phyloP scores from a whole-genome alignment of 768 basidiomycete genomes.

The Russula virescens region DNA sequence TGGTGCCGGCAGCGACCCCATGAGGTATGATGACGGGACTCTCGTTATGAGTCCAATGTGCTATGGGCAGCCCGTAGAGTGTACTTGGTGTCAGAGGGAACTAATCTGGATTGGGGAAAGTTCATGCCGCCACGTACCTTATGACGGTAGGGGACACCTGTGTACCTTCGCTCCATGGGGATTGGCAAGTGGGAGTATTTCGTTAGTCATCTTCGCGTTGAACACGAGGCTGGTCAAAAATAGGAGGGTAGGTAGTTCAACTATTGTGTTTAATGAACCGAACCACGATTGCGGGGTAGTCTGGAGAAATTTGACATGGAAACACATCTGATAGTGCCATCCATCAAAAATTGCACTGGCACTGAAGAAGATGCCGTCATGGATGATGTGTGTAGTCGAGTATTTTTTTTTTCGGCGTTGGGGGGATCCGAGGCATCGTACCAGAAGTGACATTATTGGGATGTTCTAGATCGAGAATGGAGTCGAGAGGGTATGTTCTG shows the following conservation, averaged over 20 bases:
- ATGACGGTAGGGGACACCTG: neutral
- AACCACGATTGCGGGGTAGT: constrained; percentile 3
- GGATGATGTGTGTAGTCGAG: neutral
- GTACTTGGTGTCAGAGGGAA: neutral
- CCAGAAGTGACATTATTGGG: no score
- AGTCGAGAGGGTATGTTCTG: no score
- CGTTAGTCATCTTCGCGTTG: no score
- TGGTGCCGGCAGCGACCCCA: neutral
- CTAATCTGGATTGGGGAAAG: constrained; percentile 13
- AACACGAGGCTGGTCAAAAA: no score
- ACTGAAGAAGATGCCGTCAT: constrained; percentile 7
- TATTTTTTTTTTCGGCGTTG: neutral
- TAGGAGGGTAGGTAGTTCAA: no score
- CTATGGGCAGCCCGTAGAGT: neutral
- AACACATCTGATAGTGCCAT: neutral
- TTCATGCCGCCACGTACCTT: neutral
- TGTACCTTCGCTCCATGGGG: neutral
- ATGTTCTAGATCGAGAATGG: no score
- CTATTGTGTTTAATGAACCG: no score
- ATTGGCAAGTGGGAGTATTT: no score
- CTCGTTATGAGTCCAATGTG: constrained; percentile 1
- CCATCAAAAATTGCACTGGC: neutral
- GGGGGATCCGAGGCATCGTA: neutral
- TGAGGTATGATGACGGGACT: neutral
- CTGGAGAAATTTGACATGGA: constrained; percentile 12